A percentile compares a stretch with the other conserved stretches of the same genome.
Conservation (phyloP, 2,329 filamentous ascomycete species). For the Aspergillus clavatus region DNA sequence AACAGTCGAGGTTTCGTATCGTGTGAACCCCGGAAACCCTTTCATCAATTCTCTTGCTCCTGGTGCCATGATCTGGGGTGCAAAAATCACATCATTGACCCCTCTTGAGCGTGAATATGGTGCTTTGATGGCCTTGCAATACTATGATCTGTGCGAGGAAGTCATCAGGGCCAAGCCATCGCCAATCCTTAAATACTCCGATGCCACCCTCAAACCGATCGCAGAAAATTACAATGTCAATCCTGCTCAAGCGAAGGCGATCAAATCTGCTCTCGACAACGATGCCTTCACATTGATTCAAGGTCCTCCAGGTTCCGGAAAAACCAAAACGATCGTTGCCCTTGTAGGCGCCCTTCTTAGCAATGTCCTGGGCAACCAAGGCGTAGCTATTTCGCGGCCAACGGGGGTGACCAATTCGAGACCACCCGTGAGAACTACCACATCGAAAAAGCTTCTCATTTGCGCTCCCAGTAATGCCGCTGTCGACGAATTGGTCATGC, state of each 20-base stretch:
- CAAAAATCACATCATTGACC: conserved; percentile 87
- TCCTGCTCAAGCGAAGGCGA: conserved; percentile 80
- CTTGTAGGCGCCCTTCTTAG: conserved; percentile 86
- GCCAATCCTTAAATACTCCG: conserved; percentile 74
- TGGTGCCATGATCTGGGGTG: conserved; percentile 63
- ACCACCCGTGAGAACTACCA: conserved; percentile 31
- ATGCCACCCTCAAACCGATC: conserved; percentile 64
- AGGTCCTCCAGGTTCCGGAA: conserved; percentile 91
- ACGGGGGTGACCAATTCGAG: conserved; percentile 32
- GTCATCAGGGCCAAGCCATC: conserved; percentile 86
- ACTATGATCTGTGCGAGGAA: conserved; percentile 93
- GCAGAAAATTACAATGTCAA: conserved; percentile 80
- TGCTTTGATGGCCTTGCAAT: conserved; percentile 82
- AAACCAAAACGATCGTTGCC: conserved; percentile 96
- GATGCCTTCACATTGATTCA: conserved; percentile 97
- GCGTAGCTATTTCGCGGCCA: conserved; percentile 46
- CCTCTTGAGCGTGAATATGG: conserved; percentile 95
- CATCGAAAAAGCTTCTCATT: conserved; percentile 80
- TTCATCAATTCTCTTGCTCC: conserved; percentile 63
- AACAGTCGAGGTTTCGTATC: conserved; percentile 77
- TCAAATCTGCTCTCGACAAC: conserved; percentile 88
- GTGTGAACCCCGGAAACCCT: conserved; percentile 64
- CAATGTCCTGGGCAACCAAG: conserved; percentile 48
- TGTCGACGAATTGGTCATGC: conserved; percentile 90
- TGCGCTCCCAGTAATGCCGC: conserved; percentile 98